Evolutionary conservation across 2,329 filamentous ascomycete genomes (phyloP), one percentile per base, ranked within the genome.

Genomic region (Epichloe gansuensis): DNA sequence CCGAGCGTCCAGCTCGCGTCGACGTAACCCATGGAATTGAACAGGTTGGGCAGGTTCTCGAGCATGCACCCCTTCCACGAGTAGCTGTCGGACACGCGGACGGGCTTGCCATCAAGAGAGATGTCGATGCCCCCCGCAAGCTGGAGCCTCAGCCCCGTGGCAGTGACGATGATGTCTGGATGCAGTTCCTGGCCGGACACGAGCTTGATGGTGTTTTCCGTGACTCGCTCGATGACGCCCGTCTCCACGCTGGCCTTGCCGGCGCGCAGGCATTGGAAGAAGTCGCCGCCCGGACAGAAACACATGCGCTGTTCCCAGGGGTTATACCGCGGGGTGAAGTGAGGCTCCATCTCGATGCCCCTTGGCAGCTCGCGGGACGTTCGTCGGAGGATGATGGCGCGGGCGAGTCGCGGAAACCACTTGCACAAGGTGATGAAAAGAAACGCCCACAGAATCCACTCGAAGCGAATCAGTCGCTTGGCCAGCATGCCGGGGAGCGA

Each of bases 251-350:
- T 59, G 1, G 64, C 63, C 47, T 73, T 73, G 1, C 64, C 64
- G 0, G 59, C 60, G 41, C 64, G 65, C 0, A 78, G 59, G 0
- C 70, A 66, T 31, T 69, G 59, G 61, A 71, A 78, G 58, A 78
- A 79, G 58, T 80, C 75, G 3, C 71, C 73, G 48, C 73, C 68
- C 0, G 71, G 73, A 21, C 64, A 81, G 51, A 87, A 67, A 59
- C 86, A 89, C n/a, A 90, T 69, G 0, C 87, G 78, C 64, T 93
- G 86, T 48, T 87, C 76, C 76, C 84, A 82, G 0, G 81, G 81
- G 43, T 75, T 72, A 58, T 85, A 85, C 2, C 61, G 61, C 0
- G 81, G 82, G 5, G 73, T 74, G 66, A 85, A 85, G 63, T 85
- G 76, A 3, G 76, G 74, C 51, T 82, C 74, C 48, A 74, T 62